These are phyloP conservation scores for Coemansia sp. DNA, from an alignment of 192 early-diverging fungal genomes.

Conservation along the genomic window DNA sequence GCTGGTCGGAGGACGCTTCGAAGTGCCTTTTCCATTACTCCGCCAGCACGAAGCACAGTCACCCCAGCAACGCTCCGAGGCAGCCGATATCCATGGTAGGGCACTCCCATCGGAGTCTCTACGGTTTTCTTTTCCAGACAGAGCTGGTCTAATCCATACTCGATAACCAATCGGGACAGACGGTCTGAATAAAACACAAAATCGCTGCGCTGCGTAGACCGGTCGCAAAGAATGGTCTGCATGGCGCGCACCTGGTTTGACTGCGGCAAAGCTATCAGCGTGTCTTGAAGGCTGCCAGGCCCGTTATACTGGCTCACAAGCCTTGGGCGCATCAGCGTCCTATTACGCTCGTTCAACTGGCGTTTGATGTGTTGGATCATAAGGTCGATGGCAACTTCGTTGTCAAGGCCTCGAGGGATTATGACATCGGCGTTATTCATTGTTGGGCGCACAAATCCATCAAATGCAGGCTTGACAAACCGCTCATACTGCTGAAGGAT, in stretches of 20 bases:
- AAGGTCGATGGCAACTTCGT: conserved; percentile 87
- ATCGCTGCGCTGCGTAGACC: conserved; percentile 70
- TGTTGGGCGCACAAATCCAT: conserved; percentile 88
- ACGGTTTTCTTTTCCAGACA: conserved; percentile 53
- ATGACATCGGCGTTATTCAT: conserved; percentile 93
- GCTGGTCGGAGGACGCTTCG: conserved; percentile 79
- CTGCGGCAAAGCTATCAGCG: conserved; percentile 52
- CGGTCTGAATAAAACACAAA: conserved; percentile 94
- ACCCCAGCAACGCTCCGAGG: conserved; percentile 61
- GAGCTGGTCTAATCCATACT: conserved; percentile 70
- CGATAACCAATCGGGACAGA: conserved; percentile 80
- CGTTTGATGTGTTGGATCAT: conserved; percentile 86
- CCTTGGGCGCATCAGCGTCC: conserved; percentile 38
- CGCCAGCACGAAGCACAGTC: conserved; percentile 83
- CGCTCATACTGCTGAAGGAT: conserved; percentile 86
- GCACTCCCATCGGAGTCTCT: conserved; percentile 61
- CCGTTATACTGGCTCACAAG: conserved; percentile 34
- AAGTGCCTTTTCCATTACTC: conserved; percentile 88
- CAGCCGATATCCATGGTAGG: conserved; percentile 56
- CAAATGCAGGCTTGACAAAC: conserved; percentile 94
- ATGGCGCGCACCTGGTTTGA: conserved; percentile 62
- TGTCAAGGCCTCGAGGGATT: conserved; percentile 89
- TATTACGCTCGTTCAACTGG: conserved; percentile 74
- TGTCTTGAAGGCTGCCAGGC: conserved; percentile 7
- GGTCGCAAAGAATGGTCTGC: conserved; percentile 81